phyloP scores from a whole-genome alignment of 1,139 yeast genomes.

The Geotrichum citri-aurantii region DNA sequence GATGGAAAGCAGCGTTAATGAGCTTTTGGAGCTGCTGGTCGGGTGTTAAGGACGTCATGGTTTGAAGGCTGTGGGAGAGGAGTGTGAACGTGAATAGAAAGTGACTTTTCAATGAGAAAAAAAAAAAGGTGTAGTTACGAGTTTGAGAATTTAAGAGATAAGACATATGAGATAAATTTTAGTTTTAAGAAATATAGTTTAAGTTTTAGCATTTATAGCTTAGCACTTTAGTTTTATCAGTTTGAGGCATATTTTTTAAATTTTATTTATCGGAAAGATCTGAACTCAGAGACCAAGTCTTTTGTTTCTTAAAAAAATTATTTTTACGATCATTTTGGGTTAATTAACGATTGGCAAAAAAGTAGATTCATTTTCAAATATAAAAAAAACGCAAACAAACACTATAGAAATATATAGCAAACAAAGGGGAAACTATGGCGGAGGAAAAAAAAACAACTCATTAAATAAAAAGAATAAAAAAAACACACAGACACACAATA shows the following conservation, averaged over 20 bases:
- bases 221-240: no score
- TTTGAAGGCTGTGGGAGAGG: not conserved
- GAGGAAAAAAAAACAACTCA: not conserved
- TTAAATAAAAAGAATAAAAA: not conserved
- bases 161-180: not conserved
- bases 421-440: not conserved
- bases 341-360: no score
- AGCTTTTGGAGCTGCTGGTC: slow-evolving; percentile 14
- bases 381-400: not conserved
- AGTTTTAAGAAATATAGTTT: no score
- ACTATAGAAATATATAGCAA: not conserved
- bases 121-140: no score
- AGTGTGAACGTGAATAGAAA: not conserved
- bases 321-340: no score
- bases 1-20: slow-evolving; percentile 13
- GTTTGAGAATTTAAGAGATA: not conserved
- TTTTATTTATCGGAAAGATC: no score
- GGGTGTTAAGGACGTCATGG: slow-evolving; percentile 7
- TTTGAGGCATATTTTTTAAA: no score
- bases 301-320: no score
- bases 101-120: not conserved
- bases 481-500: not conserved
- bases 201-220: no score
- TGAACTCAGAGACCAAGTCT: no score
- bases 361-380: not conserved